Evolutionary conservation across 768 basidiomycete genomes (phyloP).

Genomic region (Suillus paluster): DNA sequence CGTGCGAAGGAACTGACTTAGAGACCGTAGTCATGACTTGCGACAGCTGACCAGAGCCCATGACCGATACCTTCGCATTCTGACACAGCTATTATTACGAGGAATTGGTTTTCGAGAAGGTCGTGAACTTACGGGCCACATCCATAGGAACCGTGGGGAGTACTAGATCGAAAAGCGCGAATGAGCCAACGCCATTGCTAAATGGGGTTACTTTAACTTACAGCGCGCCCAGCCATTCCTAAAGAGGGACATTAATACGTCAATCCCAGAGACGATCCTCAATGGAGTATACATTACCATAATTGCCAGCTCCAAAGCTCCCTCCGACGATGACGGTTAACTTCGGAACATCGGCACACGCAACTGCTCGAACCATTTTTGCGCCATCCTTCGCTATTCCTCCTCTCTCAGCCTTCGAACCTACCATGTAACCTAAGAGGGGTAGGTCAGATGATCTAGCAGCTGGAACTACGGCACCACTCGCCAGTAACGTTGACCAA

Average conservation of each 20-base stretch:
- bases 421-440: slow-evolving; percentile 86
- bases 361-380: slow-evolving; percentile 96
- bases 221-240: slow-evolving; percentile 94
- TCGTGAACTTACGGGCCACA: slow-evolving; percentile 83
- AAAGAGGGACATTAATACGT: slow-evolving; percentile 14
- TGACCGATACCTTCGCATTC: slow-evolving; percentile 94
- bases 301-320: slow-evolving; percentile 94
- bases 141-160: slow-evolving; percentile 94
- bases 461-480: slow-evolving; percentile 7
- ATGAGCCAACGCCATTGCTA: slow-evolving; percentile 5
- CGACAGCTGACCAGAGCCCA: slow-evolving; percentile 93
- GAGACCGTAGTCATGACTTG: slow-evolving; percentile 93
- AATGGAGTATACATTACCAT: slow-evolving; percentile 53
- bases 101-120: slow-evolving; percentile 4
- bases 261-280: slow-evolving; percentile 9
- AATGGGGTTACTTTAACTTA: slow-evolving; percentile 44
- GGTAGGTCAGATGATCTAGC: slow-evolving; percentile 12
- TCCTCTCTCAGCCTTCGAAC: slow-evolving; percentile 91
- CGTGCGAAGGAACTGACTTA: slow-evolving; percentile 50
- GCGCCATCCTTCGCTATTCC: slow-evolving; percentile 95
- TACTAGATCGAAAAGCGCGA: slow-evolving; percentile 52
- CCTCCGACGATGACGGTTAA: slow-evolving; percentile 92
- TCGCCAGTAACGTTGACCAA: slow-evolving; percentile 92
- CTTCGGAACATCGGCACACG: slow-evolving; percentile 93
- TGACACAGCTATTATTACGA: slow-evolving; percentile 28